These are phyloP conservation scores for Tetrahymena malaccensis DNA, from an alignment of 73 alveolate species.

Conservation along the genomic window DNA sequence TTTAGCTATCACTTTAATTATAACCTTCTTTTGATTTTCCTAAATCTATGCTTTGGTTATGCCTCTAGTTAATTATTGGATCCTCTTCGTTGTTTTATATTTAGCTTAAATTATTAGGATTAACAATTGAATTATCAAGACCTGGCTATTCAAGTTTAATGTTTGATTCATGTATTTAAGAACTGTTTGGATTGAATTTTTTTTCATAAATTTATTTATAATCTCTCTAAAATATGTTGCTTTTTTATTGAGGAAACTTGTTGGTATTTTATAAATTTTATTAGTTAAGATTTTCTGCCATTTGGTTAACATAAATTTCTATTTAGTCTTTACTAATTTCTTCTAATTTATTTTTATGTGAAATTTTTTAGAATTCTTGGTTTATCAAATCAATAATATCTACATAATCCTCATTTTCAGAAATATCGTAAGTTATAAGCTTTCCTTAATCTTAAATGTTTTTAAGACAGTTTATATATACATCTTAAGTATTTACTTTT, in stretches of 20 bases:
- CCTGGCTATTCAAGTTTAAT: neutral
- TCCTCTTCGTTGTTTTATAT: neutral
- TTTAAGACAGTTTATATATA: neutral
- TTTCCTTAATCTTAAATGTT: neutral
- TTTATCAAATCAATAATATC: neutral
- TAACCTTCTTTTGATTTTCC: neutral
- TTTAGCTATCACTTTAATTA: neutral
- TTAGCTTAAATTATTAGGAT: neutral
- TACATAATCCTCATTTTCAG: neutral
- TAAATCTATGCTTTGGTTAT: neutral
- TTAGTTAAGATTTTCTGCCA: neutral
- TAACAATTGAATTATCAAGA: neutral
- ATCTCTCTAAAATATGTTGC: neutral
- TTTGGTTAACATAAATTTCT: neutral
- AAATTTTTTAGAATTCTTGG: neutral
- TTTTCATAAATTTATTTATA: neutral
- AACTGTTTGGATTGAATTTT: neutral
- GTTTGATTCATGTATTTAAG: neutral
- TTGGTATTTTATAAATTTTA: neutral
- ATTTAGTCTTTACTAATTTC: neutral
- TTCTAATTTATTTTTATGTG: neutral
- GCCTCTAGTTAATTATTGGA: neutral
- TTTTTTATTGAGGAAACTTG: neutral
- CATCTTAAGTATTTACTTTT: neutral
- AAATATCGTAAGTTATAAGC: neutral